These are phyloP conservation scores for Amanita jacksonii DNA, from an alignment of 768 basidiomycete species.

Conservation along the genomic window DNA sequence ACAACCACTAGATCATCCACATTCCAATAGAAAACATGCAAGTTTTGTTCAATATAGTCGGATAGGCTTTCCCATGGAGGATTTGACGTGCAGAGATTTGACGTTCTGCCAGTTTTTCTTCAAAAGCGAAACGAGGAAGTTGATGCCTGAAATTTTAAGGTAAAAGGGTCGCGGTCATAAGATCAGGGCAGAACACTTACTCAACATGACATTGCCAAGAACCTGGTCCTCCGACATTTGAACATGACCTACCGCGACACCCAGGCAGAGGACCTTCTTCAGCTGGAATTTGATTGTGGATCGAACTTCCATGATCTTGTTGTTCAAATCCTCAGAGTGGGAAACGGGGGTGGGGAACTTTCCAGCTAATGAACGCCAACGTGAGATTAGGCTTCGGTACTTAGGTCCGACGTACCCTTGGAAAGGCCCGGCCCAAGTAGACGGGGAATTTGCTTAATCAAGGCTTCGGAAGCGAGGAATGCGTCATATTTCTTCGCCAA, in stretches of 20 bases:
- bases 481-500: constrained; percentile 99
- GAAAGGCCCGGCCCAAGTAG: constrained; percentile 98
- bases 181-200: constrained; percentile 31
- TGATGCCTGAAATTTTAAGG: constrained; percentile 58
- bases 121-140: constrained; percentile 97
- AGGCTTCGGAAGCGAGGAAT: constrained; percentile 92
- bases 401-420: constrained; percentile 59
- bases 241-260: constrained; percentile 96
- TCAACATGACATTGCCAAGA: constrained; percentile 94
- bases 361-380: constrained; percentile 48
- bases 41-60: constrained; percentile 82
- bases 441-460: constrained; percentile 99
- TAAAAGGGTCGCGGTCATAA: background rate
- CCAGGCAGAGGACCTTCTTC: constrained; percentile 98
- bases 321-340: constrained; percentile 79
- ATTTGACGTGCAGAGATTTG: constrained; percentile 97
- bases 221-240: constrained; percentile 98
- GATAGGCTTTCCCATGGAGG: constrained; percentile 97
- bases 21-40: too few species aligned
- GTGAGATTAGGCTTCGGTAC: background rate
- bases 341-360: constrained; percentile 99
- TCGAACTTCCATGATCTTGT: constrained; percentile 91
- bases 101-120: constrained; percentile 99
- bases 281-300: constrained; percentile 99
- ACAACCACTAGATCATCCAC: constrained; percentile 1